Evolutionary conservation across 1,139 yeast genomes (phyloP).

Genomic region (Candida anutae): DNA sequence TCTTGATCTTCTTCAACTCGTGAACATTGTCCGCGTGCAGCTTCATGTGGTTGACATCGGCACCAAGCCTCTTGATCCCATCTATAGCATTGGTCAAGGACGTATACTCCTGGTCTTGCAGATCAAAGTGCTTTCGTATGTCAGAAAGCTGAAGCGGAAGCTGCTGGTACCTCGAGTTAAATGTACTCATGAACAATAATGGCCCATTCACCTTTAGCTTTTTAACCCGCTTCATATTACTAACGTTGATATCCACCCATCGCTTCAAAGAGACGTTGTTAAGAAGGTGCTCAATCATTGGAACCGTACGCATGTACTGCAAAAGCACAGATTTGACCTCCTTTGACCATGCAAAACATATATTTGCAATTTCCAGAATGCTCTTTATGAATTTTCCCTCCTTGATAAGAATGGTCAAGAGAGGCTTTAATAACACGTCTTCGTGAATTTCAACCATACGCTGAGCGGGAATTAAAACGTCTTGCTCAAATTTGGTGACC

Average conservation of each 20-base stretch:
- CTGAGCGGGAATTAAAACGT: slow-evolving; percentile 53
- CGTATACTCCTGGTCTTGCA: slow-evolving; percentile 49
- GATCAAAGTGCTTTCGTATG: slow-evolving; percentile 37
- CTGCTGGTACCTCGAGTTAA: slow-evolving; percentile 66
- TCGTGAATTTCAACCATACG: slow-evolving; percentile 58
- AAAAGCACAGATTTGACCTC: slow-evolving; percentile 49
- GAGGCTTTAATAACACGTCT: slow-evolving; percentile 48
- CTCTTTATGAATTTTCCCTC: slow-evolving; percentile 65
- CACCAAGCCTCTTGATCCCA: slow-evolving; percentile 26
- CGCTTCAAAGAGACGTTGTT: slow-evolving; percentile 43
- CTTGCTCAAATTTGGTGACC: slow-evolving; percentile 46
- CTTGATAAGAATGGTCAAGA: slow-evolving; percentile 26
- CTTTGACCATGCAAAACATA: slow-evolving; percentile 60
- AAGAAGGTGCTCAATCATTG: slow-evolving; percentile 18
- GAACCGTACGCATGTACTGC: slow-evolving; percentile 45
- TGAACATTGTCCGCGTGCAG: slow-evolving; percentile 48
- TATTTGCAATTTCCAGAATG: slow-evolving; percentile 45
- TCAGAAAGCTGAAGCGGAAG: slow-evolving; percentile 62
- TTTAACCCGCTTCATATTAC: slow-evolving; percentile 31
- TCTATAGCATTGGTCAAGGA: slow-evolving; percentile 49
- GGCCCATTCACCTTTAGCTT: slow-evolving; percentile 46
- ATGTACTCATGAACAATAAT: slow-evolving; percentile 64
- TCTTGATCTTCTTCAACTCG: slow-evolving; percentile 37
- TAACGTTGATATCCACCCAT: slow-evolving; percentile 42
- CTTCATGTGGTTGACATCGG: slow-evolving; percentile 42